Conservation (phyloP, 75 land plant genomes). For the Cunninghamia lanceolata region DNA sequence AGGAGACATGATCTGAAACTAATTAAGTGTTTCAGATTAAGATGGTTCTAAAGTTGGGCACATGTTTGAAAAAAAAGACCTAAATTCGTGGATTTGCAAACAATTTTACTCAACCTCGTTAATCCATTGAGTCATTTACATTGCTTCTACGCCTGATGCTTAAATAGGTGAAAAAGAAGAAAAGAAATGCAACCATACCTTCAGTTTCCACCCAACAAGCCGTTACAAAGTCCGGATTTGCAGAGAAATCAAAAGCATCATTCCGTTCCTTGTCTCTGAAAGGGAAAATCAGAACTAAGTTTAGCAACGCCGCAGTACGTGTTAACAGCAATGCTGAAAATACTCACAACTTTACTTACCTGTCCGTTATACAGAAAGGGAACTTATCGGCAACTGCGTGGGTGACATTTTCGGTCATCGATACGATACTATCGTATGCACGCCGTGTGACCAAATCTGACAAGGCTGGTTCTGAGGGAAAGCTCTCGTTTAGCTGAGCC, state of each 20-base stretch:
- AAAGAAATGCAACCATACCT: slow-evolving; percentile 22
- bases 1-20: too few species aligned
- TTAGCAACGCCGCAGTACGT: background rate
- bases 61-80: background rate
- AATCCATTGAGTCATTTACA: background rate
- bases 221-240: slow-evolving; percentile 31
- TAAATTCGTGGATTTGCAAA: background rate
- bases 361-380: slow-evolving; percentile 1
- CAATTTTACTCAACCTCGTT: background rate
- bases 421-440: background rate
- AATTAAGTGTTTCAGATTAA: too few species aligned
- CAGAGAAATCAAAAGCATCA: slow-evolving; percentile 44
- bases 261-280: slow-evolving; percentile 52
- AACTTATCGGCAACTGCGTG: background rate
- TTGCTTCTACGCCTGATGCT: too few species aligned
- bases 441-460: background rate
- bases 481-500: background rate
- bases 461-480: background rate
- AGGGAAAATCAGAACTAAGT: slow-evolving; percentile 4
- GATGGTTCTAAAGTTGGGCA: too few species aligned
- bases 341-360: background rate
- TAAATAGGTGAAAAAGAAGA: background rate
- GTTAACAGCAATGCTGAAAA: background rate
- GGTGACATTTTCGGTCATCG: background rate
- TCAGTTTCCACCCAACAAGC: slow-evolving; percentile 32